Evolutionary conservation across 176 grass and related monocot species (phyloP), one percentile per base, ranked within the genome.

Genomic region (Eremochloa ophiuroides): DNA sequence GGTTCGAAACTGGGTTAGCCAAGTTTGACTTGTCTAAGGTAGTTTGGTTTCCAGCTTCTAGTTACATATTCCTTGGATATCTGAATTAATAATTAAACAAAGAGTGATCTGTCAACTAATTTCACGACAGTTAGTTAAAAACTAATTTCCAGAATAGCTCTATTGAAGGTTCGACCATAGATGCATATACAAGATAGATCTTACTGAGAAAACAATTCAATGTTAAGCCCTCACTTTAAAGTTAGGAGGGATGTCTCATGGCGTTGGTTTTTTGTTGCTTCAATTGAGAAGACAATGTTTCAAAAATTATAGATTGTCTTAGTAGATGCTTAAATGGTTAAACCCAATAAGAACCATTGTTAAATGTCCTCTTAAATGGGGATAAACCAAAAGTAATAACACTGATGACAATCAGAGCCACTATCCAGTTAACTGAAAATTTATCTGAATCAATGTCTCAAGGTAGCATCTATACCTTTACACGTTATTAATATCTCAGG

Each of bases 21-120:
- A 64, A 39, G 42, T 35, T 80, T 80, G 35, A 39, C 44, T 42
- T 74, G 17, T 23, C 31, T 11, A 79, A 79, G 42, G 30, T 40
- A 69, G 55, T 80, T 76, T 23, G 7, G 77, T 34, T 73, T 80
- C 42, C 44, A 33, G 26, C 30, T 80, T 84, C 42, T 30, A 4
- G 56, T 33, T 50, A 25, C 33, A 61, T 1, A 30, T 68, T 82
- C 25, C 29, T 46, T 61, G 28, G 13, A 15, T 77, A 7, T 76
- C 33, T 22, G 40, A 41, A 87, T 50, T 68, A 71, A 60, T 68
- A 71, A 60, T 75, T 70, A 87, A 82, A 77, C 2, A 40, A 82
- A 62, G 18, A 66, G 4, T 48, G 30, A 15, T 31, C 43, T 55
- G 20, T 56, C 3, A 47, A 34, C 29, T 63, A 38, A 69, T 14